Evolutionary conservation across 345 rosid genomes (phyloP).

Genomic region (Hevea brasiliensis): DNA sequence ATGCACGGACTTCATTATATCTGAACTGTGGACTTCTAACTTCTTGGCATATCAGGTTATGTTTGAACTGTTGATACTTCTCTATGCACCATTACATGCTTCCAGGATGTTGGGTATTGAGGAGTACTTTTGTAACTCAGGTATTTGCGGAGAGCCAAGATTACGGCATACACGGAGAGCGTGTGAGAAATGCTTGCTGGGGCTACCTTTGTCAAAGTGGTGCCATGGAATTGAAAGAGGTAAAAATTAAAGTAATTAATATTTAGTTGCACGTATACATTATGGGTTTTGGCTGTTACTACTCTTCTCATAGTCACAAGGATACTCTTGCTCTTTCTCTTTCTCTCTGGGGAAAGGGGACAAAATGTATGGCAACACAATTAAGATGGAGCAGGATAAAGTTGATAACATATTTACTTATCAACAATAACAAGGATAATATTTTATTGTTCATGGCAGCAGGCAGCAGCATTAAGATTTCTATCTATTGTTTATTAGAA

Average conservation of each 20-base stretch:
- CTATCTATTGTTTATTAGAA: background rate
- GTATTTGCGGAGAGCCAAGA: conserved; percentile 98
- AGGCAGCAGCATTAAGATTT: background rate
- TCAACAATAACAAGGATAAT: background rate
- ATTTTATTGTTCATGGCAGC: background rate
- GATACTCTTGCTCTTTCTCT: background rate
- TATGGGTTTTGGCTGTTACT: background rate
- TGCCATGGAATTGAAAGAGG: conserved; percentile 87
- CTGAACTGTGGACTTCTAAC: conserved; percentile 87
- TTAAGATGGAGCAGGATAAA: background rate
- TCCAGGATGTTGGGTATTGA: background rate
- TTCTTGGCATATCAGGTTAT: conserved; percentile 90
- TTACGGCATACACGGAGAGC: conserved; percentile 93
- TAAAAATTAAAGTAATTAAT: conserved; percentile 14
- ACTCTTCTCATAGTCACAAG: background rate
- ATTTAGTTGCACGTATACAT: background rate
- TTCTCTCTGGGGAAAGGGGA: too few relatives aligned
- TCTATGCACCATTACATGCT: background rate
- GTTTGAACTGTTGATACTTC: background rate
- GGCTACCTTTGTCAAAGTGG: conserved; percentile 99
- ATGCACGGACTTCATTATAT: conserved; percentile 90
- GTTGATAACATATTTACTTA: background rate
- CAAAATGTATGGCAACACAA: background rate
- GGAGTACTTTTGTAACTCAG: conserved; percentile 28
- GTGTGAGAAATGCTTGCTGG: conserved; percentile 97